These are phyloP conservation scores for Colletotrichum australisinense DNA, from an alignment of 2,329 filamentous ascomycete genomes.

Conservation along the genomic window DNA sequence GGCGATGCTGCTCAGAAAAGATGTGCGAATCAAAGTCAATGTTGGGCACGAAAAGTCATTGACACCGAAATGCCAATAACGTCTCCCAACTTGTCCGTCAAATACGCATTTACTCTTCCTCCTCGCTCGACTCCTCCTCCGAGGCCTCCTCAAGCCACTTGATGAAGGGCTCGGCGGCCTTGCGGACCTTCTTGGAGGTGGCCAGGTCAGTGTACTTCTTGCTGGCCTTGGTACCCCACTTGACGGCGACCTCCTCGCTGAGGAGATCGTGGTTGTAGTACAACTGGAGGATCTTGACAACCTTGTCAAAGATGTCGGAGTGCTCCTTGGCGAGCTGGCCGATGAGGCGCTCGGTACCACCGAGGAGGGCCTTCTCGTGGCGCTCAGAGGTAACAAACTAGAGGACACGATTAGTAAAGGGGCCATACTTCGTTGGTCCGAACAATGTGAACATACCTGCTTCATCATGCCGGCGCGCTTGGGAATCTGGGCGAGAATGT, in stretches of 20 bases:
- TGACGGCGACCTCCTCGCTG: conserved; percentile 86
- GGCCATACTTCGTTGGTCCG: not conserved
- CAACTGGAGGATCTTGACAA: conserved; percentile 88
- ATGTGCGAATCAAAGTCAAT: not conserved
- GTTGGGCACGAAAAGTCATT: not conserved
- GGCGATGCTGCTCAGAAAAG: not conserved
- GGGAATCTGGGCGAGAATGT: conserved; percentile 88
- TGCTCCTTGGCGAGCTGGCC: conserved; percentile 77
- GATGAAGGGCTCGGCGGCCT: conserved; percentile 93
- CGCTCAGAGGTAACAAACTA: conserved; percentile 88
- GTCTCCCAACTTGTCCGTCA: not conserved
- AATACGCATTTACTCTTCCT: conserved; percentile 57
- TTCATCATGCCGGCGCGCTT: conserved; percentile 88
- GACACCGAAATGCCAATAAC: not conserved
- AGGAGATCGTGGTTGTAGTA: conserved; percentile 93
- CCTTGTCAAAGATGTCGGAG: conserved; percentile 78
- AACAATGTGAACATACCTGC: conserved; percentile 67
- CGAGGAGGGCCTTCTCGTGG: conserved; percentile 94
- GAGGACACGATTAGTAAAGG: conserved; percentile 42
- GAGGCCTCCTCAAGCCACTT: conserved; percentile 93
- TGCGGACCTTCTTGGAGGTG: conserved; percentile 49
- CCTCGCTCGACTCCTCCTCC: conserved; percentile 74
- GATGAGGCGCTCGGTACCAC: conserved; percentile 93
- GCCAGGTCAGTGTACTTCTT: conserved; percentile 82
- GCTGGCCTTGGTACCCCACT: conserved; percentile 94